Conservation (phyloP, 441 rosid species). For the Dalechampia spathulata region DNA sequence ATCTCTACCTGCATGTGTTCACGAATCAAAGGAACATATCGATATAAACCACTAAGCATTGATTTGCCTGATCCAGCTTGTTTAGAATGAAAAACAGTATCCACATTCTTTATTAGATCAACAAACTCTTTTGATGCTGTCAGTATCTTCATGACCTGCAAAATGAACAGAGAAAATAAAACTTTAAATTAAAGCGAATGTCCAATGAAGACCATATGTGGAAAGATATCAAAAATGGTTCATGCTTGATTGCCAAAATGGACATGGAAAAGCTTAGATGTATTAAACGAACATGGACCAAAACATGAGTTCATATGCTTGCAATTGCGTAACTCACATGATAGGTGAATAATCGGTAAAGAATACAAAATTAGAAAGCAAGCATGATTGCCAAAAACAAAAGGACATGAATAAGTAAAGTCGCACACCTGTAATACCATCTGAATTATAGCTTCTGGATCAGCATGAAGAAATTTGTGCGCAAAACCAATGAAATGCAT, state of each 20-base stretch:
- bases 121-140: slow-evolving; percentile 69
- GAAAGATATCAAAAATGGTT: neutral
- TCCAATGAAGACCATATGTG: neutral
- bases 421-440: slow-evolving; percentile 79
- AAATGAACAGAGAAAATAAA: slow-evolving; percentile 1
- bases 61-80: slow-evolving; percentile 49
- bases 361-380: neutral
- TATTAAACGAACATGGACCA: too few species aligned
- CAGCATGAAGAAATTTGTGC: slow-evolving; percentile 88
- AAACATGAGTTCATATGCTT: too few species aligned
- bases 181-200: neutral
- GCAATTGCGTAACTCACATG: too few species aligned
- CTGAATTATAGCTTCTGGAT: slow-evolving; percentile 65
- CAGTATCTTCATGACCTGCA: slow-evolving; percentile 54
- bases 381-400: neutral
- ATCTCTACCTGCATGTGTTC: slow-evolving; percentile 67
- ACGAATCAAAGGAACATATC: slow-evolving; percentile 54
- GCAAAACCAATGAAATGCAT: slow-evolving; percentile 93
- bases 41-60: slow-evolving; percentile 33
- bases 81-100: slow-evolving; percentile 54
- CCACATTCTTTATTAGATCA: slow-evolving; percentile 56
- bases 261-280: too few species aligned
- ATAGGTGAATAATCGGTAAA: too few species aligned
- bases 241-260: neutral
- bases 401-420: slow-evolving; percentile 2